Evolutionary conservation across 169 alveolate species (phyloP).

Genomic region (Cardiosporidium cionae): DNA sequence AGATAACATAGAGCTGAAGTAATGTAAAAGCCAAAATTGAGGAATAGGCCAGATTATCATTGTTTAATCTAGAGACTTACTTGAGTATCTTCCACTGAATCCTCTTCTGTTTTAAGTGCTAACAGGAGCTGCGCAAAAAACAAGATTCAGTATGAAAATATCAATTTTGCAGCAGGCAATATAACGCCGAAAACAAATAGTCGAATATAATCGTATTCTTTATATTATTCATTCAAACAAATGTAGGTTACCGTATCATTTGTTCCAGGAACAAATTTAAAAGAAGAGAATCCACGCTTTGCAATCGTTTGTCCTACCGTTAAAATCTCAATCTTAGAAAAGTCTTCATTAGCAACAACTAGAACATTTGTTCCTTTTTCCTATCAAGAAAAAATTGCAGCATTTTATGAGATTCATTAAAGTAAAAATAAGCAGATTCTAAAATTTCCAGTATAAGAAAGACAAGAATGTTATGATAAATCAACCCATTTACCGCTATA

Average conservation of each 20-base stretch:
- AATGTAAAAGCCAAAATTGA: no score
- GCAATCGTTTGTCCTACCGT: conserved; percentile 14
- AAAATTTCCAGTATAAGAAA: background rate
- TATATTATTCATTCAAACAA: no score
- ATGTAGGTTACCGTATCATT: conserved; percentile 29
- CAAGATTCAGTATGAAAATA: no score
- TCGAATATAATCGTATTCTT: no score
- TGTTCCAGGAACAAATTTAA: conserved; percentile 42
- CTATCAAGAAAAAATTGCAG: background rate
- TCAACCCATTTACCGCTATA: background rate
- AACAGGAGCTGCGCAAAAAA: no score
- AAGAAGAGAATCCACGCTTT: conserved; percentile 37
- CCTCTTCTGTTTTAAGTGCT: no score
- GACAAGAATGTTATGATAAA: background rate
- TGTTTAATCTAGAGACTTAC: no score
- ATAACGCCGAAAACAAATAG: no score
- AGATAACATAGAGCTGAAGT: no score
- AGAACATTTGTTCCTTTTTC: conserved; percentile 6
- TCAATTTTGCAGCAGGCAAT: no score
- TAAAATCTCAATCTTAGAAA: conserved; percentile 10
- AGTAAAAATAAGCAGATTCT: background rate
- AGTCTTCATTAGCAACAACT: conserved; percentile 14
- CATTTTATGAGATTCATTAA: background rate
- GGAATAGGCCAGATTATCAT: no score
- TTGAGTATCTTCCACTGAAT: no score